Base-by-base conservation (phyloP, 495 filamentous ascomycete species). In the Hamigera avellanea region DNA sequence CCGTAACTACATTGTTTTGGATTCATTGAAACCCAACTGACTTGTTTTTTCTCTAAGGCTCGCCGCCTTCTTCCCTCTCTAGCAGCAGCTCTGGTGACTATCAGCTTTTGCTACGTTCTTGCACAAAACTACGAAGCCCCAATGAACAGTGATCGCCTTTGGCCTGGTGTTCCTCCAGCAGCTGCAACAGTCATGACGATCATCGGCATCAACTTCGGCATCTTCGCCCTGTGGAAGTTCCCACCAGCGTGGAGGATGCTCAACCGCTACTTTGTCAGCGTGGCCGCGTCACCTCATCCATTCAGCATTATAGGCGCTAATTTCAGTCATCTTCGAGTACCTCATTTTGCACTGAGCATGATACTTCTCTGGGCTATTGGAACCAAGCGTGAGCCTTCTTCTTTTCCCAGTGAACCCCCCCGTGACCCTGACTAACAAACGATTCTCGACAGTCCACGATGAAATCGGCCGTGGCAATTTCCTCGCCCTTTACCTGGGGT, bases 401-500 rank as follows among this genome's bases (percentile, higher is more conserved):
- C 14, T 37, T 38, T 18, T 30, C 14, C 9, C 16, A 5, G 18
- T 10, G n/a, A n/a, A n/a, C n/a, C n/a, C n/a, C n/a, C n/a, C n/a
- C n/a, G n/a, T 13, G 2, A 14, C 26, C 25, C n/a, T 33, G 14
- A 8, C 14, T n/a, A 27, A 8, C 26, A 17, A 2, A 27, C 14
- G 32, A 32, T 10, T 14, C 32, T 27, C 4, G 8, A 43, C 41
- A 70, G 71, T 91, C 10, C 84, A 94, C 62, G 87, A 95, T 46
- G 80, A 94, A 36, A 71, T 95, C 36, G 89, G 87, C 27, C 73
- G 89, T 14, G 86, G 80, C 26, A 73, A 78, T 41, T 94, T 95
- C 58, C 63, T 98, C 3, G 77, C 80, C 6, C 62, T 93, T 5
- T 93, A 86, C 54, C 46, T 93, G 26, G 58, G 73, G 0, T 64